A percentile compares a stretch with the other conserved stretches of the same genome.
These are phyloP conservation scores for Paralagenidium karlingii DNA, from an alignment of 352 stramenopile genomes.

Conservation along the genomic window DNA sequence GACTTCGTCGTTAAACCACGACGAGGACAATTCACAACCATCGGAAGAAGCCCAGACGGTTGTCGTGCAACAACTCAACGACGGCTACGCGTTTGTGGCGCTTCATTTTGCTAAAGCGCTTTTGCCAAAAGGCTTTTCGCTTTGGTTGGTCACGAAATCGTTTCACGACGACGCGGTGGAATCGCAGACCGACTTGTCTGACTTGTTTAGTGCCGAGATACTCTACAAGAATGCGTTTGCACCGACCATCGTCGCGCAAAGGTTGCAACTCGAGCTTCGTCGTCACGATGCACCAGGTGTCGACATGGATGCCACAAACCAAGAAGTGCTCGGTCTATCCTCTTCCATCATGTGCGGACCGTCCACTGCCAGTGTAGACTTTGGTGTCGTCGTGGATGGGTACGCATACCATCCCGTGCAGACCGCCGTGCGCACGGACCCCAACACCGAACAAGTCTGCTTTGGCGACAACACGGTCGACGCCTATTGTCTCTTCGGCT, in stretches of 20 bases:
- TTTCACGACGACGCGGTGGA: slow-evolving; percentile 14
- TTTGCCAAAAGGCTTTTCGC: slow-evolving; percentile 18
- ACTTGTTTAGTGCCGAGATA: slow-evolving; percentile 17
- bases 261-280: slow-evolving; percentile 43
- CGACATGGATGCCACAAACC: too few relatives aligned
- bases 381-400: too few relatives aligned
- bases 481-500: slow-evolving; percentile 33
- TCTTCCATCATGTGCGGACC: too few relatives aligned
- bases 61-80: too few relatives aligned
- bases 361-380: too few relatives aligned
- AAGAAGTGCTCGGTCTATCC: too few relatives aligned
- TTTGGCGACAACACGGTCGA: slow-evolving; percentile 45
- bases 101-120: slow-evolving; percentile 34
- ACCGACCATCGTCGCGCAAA: slow-evolving; percentile 22
- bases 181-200: slow-evolving; percentile 19
- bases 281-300: too few relatives aligned
- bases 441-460: slow-evolving; percentile 45
- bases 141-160: slow-evolving; percentile 33
- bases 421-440: too few relatives aligned
- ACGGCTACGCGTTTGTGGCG: slow-evolving; percentile 35
- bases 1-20: too few relatives aligned
- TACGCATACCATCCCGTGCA: too few relatives aligned
- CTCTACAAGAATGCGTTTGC: slow-evolving; percentile 14
- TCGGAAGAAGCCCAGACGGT: too few relatives aligned
- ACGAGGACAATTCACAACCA: too few relatives aligned